Evolutionary conservation across 106 monocot genomes (phyloP).

Genomic region (Posidonia australis): DNA sequence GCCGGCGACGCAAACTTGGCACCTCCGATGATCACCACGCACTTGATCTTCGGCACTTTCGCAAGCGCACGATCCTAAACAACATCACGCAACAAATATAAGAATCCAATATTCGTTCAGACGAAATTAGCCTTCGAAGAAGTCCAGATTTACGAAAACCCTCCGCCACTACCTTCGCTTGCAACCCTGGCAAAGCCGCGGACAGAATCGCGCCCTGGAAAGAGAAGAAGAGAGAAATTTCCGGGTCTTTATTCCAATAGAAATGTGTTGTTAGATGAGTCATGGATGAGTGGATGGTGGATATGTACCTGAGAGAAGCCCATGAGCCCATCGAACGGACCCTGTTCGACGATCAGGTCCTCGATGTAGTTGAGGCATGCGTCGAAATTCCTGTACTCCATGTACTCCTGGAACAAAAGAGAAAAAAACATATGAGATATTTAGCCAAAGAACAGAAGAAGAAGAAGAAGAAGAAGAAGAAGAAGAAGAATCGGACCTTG

Average conservation of each 20-base stretch:
- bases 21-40: slow-evolving; percentile 25
- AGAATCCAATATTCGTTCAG: too few species aligned
- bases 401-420: slow-evolving; percentile 28
- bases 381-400: slow-evolving; percentile 62
- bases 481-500: slow-evolving; percentile 26
- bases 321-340: slow-evolving; percentile 96
- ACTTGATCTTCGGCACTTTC: slow-evolving; percentile 31
- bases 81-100: background rate
- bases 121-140: background rate
- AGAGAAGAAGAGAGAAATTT: too few species aligned
- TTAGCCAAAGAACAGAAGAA: background rate
- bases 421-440: background rate
- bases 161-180: slow-evolving; percentile 42
- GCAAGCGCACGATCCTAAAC: slow-evolving; percentile 28
- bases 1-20: slow-evolving; percentile 24
- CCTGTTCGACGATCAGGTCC: slow-evolving; percentile 68
- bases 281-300: background rate
- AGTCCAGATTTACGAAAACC: background rate
- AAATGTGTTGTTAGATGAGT: background rate
- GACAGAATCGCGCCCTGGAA: slow-evolving; percentile 80
- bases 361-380: slow-evolving; percentile 71
- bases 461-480: background rate
- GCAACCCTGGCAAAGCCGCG: slow-evolving; percentile 60
- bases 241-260: too few species aligned
- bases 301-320: slow-evolving; percentile 80